Evolutionary conservation across 176 grass and related monocot genomes (phyloP).

Genomic region (Melocanna baccifera): DNA sequence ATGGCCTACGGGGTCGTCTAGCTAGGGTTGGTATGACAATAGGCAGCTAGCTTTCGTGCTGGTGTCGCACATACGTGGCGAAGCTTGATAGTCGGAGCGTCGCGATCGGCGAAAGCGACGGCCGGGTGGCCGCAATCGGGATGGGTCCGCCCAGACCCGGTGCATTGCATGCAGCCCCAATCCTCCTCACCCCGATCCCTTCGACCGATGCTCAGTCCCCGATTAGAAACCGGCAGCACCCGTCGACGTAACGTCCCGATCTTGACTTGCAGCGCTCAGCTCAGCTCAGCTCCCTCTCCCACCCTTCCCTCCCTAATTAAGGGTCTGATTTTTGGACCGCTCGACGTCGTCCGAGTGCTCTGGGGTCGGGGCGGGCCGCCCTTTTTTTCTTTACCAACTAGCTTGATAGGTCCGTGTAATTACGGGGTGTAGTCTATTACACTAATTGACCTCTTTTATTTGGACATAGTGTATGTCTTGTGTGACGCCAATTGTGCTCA

Average conservation of each 20-base stretch:
- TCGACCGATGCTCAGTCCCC: not conserved
- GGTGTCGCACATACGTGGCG: conserved; percentile 1
- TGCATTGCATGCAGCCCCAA: conserved; percentile 25
- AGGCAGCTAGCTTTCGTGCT: conserved; percentile 27
- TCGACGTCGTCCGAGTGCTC: not conserved
- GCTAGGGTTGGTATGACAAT: conserved; percentile 35
- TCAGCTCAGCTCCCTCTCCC: not conserved
- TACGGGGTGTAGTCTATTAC: not conserved
- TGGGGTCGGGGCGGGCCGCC: not conserved
- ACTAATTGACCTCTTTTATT: too few relatives aligned
- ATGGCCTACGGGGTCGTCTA: not conserved
- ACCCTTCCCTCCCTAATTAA: not conserved
- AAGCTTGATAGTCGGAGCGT: conserved; percentile 32
- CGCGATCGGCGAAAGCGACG: conserved; percentile 42
- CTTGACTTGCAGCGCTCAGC: conserved; percentile 34
- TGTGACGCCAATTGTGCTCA: not conserved
- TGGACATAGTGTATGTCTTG: too few relatives aligned
- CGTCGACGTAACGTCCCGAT: conserved; percentile 34
- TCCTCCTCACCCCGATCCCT: not conserved
- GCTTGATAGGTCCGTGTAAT: not conserved
- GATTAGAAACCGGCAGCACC: not conserved
- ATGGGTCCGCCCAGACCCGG: not conserved
- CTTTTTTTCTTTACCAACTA: not conserved
- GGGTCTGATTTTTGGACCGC: conserved; percentile 19
- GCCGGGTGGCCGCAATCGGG: not conserved